Base-by-base conservation (phyloP, 2,329 filamentous ascomycete species). In the Colletotrichum sp. region DNA sequence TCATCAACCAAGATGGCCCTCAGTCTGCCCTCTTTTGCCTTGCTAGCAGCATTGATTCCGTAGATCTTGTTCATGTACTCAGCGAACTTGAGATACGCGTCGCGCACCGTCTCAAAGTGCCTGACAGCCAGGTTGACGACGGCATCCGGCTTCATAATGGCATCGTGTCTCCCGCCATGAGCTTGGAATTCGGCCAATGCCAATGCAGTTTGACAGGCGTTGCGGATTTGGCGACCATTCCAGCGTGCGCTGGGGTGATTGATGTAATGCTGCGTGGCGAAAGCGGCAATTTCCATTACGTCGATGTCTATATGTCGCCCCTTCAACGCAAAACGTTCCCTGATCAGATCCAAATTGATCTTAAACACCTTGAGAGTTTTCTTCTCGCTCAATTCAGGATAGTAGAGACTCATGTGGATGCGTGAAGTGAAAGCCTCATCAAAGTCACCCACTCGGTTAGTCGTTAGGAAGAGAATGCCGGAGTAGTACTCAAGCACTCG, bases 381-480 rank as follows among this genome's bases (percentile, higher is more conserved):
- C 0, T 80, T 78, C 79, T 83, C 83, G 69, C 84, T 81, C 1
- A 87, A 80, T 1, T 83, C 84, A 18, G 84, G 84, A 78, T 85
- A 82, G 76, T 82, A 81, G 28, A 83, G 78, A 39, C 44, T 72
- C 4, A 89, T 87, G 78, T 89, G 87, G 70, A 89, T 89, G 34
- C 88, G 86, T 65, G 84, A 87, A 15, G 86, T 85, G 79, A 89
- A 89, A 13, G 88, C 88, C 8, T 81, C 80, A 76, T 89, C 88
- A 71, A 90, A 88, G 49, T 83, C 83, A 62, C 84, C 84, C 34
- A 89, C 87, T 18, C 87, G 83, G 82, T 89, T 89, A 36, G 87
- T 89, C n/a, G 87, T 89, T 63, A 90, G 83, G 82, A 90, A 88
- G 28, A 90, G 83, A 21, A 89, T 85, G 36, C 88, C 88, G 6